phyloP scores from a whole-genome alignment of 2,329 filamentous ascomycete genomes.

The Pyrenophora graminea region DNA sequence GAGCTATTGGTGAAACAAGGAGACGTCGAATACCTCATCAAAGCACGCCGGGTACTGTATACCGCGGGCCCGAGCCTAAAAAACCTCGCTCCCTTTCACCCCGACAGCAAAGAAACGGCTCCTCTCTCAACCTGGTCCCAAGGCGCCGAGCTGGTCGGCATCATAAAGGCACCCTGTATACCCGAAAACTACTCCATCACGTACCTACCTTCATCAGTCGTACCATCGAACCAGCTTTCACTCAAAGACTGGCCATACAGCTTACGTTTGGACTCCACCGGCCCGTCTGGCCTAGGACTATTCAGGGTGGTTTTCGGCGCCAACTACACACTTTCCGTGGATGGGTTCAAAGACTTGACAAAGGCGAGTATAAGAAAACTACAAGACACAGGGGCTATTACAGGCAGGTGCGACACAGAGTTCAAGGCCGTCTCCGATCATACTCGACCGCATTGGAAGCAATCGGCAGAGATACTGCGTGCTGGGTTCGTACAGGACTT shows the following conservation, averaged over 20 bases:
- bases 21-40: conserved; percentile 14
- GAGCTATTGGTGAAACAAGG: conserved; percentile 11
- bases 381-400: conserved; percentile 10
- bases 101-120: conserved; percentile 16
- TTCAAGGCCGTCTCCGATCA: conserved; percentile 22
- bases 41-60: conserved; percentile 25
- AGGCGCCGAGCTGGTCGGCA: conserved; percentile 17
- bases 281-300: conserved; percentile 14
- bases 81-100: conserved; percentile 18
- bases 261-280: conserved; percentile 25
- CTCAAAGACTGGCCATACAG: conserved; percentile 23
- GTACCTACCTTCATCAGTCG: conserved; percentile 11
- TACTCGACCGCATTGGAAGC: conserved; percentile 18
- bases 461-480: conserved; percentile 11
- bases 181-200: conserved; percentile 22
- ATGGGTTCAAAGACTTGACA: conserved; percentile 11
- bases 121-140: conserved; percentile 16
- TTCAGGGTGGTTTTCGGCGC: conserved; percentile 25
- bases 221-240: conserved; percentile 19
- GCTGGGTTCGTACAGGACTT: conserved; percentile 27
- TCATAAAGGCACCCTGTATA: conserved; percentile 24
- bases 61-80: conserved; percentile 17
- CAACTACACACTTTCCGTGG: conserved; percentile 13
- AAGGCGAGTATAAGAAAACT: conserved; percentile 7
- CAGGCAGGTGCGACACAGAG: conserved; percentile 12